Base-by-base conservation (phyloP, 1,284 basidiomycete species). In the Abortiporus biennis region DNA sequence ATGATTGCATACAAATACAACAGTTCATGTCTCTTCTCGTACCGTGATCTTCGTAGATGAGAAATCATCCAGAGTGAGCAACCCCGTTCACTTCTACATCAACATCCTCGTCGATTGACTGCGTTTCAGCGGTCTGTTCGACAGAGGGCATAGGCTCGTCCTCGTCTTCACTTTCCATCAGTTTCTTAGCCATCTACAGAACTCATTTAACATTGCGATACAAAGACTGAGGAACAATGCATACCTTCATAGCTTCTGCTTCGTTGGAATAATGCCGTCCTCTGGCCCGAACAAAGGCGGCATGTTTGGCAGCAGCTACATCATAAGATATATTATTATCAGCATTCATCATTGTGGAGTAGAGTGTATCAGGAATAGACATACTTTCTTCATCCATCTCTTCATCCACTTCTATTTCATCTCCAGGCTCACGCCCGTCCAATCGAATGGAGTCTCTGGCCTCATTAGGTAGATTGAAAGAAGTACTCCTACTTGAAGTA, bases 181-280 rank as follows among this genome's bases (percentile, higher is more conserved):
- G 62, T 52, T 71, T 61, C 47, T 74, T 71, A 22, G 86, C 84
- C 49, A 71, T 75, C 85, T 88, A 58, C 51, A 39, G 15, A 38
- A 40, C 15, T 27, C 34, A 40, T 25, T 38, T 9, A 44, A 16
- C 20, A 47, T 35, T 33, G 36, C 41, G 21, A 34, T 17, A 19
- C 13, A 15, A 40, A 33, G n/a, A 44, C 15, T 45, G 20, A 17
- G 24, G 23, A 38, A 38, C 42, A 47, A 31, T 39, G 46, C 61
- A 38, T 56, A 84, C 85, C 78, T 89, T 90, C 87, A 94, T 91
- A 24, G 89, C 91, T 57, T 92, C 87, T 1, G 89, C 91, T 62
- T 94, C 91, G 44, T 92, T 92, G 2, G 88, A 90, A 57, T 94
- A 94, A 62, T 94, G 91, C 45, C 82, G 71, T 42, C 85, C 86